phyloP scores from a whole-genome alignment of 1,139 yeast genomes.

The Meyerozyma smithsonii region DNA sequence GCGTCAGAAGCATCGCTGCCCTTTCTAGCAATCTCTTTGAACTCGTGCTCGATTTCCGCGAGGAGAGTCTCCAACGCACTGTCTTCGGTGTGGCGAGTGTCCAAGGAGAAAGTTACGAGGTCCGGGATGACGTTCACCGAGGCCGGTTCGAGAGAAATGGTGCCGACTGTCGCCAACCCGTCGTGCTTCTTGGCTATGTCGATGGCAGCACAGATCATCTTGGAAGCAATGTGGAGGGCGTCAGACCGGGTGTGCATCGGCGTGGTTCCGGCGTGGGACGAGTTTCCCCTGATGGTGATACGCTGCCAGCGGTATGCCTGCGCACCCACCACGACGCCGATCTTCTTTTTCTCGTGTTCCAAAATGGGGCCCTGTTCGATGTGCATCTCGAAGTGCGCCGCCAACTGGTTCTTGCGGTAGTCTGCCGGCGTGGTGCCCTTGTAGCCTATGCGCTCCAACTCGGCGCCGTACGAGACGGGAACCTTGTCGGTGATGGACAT shows the following conservation, averaged over 20 bases:
- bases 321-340: slow-evolving; percentile 64
- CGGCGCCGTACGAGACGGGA: slow-evolving; percentile 50
- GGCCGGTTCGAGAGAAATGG: slow-evolving; percentile 50
- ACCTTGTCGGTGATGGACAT: slow-evolving; percentile 49
- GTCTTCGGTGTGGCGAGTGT: slow-evolving; percentile 53
- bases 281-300: slow-evolving; percentile 51
- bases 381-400: slow-evolving; percentile 70
- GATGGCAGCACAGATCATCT: slow-evolving; percentile 51
- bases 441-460: slow-evolving; percentile 59
- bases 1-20: background rate
- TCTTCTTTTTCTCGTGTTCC: slow-evolving; percentile 48
- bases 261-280: slow-evolving; percentile 73
- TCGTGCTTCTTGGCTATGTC: slow-evolving; percentile 48
- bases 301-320: slow-evolving; percentile 65
- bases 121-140: slow-evolving; percentile 68
- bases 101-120: slow-evolving; percentile 51
- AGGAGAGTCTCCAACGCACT: slow-evolving; percentile 35
- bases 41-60: slow-evolving; percentile 32
- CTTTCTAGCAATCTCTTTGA: slow-evolving; percentile 27
- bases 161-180: slow-evolving; percentile 60
- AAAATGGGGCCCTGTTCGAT: slow-evolving; percentile 74
- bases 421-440: slow-evolving; percentile 47
- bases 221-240: slow-evolving; percentile 54
- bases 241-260: slow-evolving; percentile 62
- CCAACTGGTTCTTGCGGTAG: slow-evolving; percentile 49